Base-by-base conservation (phyloP, 1,139 yeast genomes). In the Kodamaea fungicola region DNA sequence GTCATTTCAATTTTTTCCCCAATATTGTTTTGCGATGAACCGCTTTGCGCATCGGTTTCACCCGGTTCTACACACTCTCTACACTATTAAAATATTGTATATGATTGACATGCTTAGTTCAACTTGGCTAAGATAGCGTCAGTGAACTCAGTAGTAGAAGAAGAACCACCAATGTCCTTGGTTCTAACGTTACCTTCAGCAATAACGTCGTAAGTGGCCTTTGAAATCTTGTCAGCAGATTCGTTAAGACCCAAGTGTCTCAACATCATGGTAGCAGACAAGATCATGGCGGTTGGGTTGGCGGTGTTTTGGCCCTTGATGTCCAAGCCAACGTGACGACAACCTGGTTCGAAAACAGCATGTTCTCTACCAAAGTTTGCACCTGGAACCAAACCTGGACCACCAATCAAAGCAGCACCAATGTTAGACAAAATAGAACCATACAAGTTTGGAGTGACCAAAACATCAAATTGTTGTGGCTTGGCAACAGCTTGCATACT, bases 311-410 rank as follows among this genome's bases (percentile, higher is more conserved):
- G 81, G 61, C 96, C 97, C 75, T 87, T 78, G 64, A 92, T 86
- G 70, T 90, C 97, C 58, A 89, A 78, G 68, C 97, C 98, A 57
- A 90, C 97, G 74, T 92, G 98, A 78, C 97, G 86, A 74, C 97
- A 90, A 68, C 97, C 98, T 55, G 98, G 98, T 76, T 92, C 98
- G 67, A 92, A 92, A 49, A 92, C 94, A 43, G 98, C 97, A 66
- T 85, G 83, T 61, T 92, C 97, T 67, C 96, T 85, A 69, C 98
- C 97, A 55, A 87, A 89, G 77, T 89, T 87, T 57, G 95, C 97
- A 69, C 97, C 97, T 57, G 98, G 97, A 41, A 92, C 96, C 57
- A 92, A 76, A 69, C 97, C 97, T 61, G 97, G 97, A 56, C 97
- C 97, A 67, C 98, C 98, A 51, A 92, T 85, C 56, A 92, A 78